Percentiles rank a stretch among this genome's conserved stretches.
These are phyloP conservation scores for Lipomyces chichibuensis DNA, from an alignment of 805 yeast species.

Conservation along the genomic window DNA sequence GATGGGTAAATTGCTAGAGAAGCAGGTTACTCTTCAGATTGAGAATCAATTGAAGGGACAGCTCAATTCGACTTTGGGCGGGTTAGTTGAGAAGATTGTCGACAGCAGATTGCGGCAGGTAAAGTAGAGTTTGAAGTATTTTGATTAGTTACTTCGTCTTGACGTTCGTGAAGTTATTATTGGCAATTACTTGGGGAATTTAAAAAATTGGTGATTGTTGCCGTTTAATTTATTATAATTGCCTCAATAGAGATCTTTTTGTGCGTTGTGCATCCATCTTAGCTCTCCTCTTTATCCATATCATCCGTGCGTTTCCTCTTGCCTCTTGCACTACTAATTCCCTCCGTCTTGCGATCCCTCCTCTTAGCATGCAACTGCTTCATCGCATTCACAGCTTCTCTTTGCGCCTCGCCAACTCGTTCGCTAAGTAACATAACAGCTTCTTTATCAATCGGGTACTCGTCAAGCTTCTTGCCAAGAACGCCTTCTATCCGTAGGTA, in stretches of 20 bases:
- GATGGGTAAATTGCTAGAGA: slow-evolving; percentile 87
- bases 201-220: background rate
- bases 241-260: background rate
- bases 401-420: slow-evolving; percentile 87
- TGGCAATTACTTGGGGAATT: background rate
- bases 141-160: background rate
- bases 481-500: slow-evolving; percentile 88
- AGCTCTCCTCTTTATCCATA: slow-evolving; percentile 51
- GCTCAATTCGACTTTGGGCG: slow-evolving; percentile 54
- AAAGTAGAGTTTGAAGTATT: background rate
- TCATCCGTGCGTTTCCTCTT: slow-evolving; percentile 51
- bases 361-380: slow-evolving; percentile 63
- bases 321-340: slow-evolving; percentile 40
- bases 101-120: slow-evolving; percentile 47
- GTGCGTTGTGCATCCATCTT: background rate
- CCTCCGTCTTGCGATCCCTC: slow-evolving; percentile 39
- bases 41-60: slow-evolving; percentile 56
- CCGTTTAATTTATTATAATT: background rate
- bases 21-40: slow-evolving; percentile 63
- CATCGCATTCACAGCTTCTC: slow-evolving; percentile 82
- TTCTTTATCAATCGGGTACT: slow-evolving; percentile 76
- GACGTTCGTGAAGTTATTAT: background rate
- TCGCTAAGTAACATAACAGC: slow-evolving; percentile 77
- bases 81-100: slow-evolving; percentile 54
- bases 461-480: slow-evolving; percentile 78